Percentiles rank a stretch among this genome's conserved stretches.
Conservation (phyloP, 106 monocot species). For the Dendrobium nobile region DNA sequence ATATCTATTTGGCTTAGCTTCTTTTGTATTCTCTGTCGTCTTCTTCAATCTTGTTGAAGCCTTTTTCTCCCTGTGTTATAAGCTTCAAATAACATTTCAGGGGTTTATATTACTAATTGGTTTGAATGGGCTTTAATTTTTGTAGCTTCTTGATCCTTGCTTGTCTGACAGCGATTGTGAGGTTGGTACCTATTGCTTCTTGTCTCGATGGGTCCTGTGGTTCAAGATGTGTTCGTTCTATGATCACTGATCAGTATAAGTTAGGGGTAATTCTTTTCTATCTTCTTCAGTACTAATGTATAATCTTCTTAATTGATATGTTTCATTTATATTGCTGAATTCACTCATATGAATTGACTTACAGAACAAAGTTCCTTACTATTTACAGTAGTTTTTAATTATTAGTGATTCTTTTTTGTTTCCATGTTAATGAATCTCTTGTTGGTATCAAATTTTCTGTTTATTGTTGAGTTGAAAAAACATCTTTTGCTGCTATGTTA, state of each 20-base stretch:
- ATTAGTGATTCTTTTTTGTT: too few species aligned
- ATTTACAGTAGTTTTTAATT: not conserved
- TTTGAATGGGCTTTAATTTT: not conserved
- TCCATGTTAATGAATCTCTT: too few species aligned
- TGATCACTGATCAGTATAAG: slow-evolving; percentile 25
- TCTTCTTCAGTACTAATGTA: not conserved
- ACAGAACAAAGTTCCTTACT: not conserved
- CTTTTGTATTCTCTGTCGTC: not conserved
- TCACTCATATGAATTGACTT: not conserved
- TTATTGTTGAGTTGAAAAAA: too few species aligned
- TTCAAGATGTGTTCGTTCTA: slow-evolving; percentile 37
- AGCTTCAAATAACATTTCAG: not conserved
- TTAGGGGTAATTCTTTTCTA: slow-evolving; percentile 21
- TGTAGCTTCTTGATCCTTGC: slow-evolving; percentile 33
- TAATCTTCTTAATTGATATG: not conserved
- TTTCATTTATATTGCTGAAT: not conserved
- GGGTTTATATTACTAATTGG: not conserved
- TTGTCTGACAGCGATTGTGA: slow-evolving; percentile 36
- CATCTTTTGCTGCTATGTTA: too few species aligned
- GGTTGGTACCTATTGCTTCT: slow-evolving; percentile 43
- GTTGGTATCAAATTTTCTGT: too few species aligned
- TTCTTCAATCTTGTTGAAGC: not conserved
- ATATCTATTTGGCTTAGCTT: not conserved
- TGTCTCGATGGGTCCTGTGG: slow-evolving; percentile 27
- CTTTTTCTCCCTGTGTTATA: not conserved